Evolutionary conservation across 2,329 filamentous ascomycete genomes (phyloP).

Genomic region (Fusarium sp.): DNA sequence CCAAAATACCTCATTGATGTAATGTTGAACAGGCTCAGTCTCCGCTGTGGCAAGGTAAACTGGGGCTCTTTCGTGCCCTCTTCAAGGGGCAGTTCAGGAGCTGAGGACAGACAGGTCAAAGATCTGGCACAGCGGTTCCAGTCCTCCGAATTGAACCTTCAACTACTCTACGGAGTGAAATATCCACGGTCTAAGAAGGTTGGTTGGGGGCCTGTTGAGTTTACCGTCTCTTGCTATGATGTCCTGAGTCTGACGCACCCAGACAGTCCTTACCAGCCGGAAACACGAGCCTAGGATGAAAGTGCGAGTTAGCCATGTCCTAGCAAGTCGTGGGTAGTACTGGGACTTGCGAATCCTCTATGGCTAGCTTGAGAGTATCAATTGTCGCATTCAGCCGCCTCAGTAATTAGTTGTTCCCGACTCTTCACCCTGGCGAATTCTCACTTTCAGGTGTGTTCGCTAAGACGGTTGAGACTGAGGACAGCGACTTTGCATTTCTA

Average conservation of each 20-base stretch:
- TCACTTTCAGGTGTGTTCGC: not conserved
- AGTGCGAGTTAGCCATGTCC: not conserved
- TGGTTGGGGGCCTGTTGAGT: not conserved
- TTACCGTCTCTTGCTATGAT: not conserved
- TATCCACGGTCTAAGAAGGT: not conserved
- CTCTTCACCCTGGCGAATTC: not conserved
- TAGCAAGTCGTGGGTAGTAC: not conserved
- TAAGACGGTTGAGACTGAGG: not conserved
- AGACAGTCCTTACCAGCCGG: not conserved
- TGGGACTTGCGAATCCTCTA: not conserved
- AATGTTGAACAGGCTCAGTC: not conserved
- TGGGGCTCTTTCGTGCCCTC: not conserved
- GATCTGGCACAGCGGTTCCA: not conserved
- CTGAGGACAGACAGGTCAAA: not conserved
- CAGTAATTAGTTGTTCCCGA: not conserved
- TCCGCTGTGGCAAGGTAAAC: not conserved
- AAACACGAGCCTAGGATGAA: not conserved
- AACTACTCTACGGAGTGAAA: not conserved
- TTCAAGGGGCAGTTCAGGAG: not conserved
- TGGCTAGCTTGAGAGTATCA: not conserved
- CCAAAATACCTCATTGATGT: not conserved
- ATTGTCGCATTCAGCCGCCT: not conserved
- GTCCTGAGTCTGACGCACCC: not conserved
- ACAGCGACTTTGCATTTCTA: not conserved
- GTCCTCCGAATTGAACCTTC: not conserved